These are phyloP conservation scores for Metarhizium rileyi DNA, from an alignment of 2,329 filamentous ascomycete genomes.

Conservation along the genomic window DNA sequence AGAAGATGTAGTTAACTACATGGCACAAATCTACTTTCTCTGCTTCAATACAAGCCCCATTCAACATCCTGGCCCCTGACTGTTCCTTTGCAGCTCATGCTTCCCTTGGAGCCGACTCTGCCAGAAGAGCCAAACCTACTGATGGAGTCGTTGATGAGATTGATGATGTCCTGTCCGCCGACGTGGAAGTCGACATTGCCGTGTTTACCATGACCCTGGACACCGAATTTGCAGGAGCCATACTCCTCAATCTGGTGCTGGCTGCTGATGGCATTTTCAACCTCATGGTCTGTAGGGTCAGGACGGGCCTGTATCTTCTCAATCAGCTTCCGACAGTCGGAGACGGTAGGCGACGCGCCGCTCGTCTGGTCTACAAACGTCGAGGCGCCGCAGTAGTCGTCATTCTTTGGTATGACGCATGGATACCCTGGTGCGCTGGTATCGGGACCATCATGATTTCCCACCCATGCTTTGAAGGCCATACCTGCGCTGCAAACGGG, in stretches of 20 bases:
- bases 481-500: slow-evolving; percentile 26
- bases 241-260: slow-evolving; percentile 18
- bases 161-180: slow-evolving; percentile 26
- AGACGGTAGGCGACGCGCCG: slow-evolving; percentile 21
- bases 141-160: slow-evolving; percentile 23
- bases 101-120: slow-evolving; percentile 24
- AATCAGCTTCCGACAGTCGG: slow-evolving; percentile 25
- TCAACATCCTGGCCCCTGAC: slow-evolving; percentile 7
- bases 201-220: slow-evolving; percentile 14
- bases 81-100: slow-evolving; percentile 20
- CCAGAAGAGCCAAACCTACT: slow-evolving; percentile 18
- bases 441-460: slow-evolving; percentile 11
- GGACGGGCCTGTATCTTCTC: slow-evolving; percentile 18
- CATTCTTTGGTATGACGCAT: slow-evolving; percentile 19
- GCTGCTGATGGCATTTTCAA: not conserved
- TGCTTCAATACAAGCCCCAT: slow-evolving; percentile 3
- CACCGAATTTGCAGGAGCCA: slow-evolving; percentile 23
- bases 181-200: slow-evolving; percentile 22
- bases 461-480: slow-evolving; percentile 22
- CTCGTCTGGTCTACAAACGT: slow-evolving; percentile 24
- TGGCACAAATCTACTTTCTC: too few species aligned
- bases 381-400: slow-evolving; percentile 19
- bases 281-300: not conserved
- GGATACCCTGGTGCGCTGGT: slow-evolving; percentile 19
- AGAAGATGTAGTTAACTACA: too few species aligned